Base-by-base conservation (phyloP, 495 filamentous ascomycete species). In the Aspergillus saccharolyticus region DNA sequence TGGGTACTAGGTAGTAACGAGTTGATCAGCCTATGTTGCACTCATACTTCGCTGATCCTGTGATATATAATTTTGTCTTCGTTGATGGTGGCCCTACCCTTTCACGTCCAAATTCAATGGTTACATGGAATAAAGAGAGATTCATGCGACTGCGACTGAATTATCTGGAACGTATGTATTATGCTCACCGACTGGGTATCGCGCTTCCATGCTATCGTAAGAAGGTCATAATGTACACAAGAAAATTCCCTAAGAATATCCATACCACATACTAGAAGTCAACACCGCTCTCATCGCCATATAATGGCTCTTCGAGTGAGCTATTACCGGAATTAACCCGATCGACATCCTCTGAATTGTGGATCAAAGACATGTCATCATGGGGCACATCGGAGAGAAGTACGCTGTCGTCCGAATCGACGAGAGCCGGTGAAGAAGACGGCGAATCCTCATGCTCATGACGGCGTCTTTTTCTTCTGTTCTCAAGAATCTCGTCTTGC, bases 401-500 rank as follows among this genome's bases (percentile, higher is more conserved):
- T 28, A 3, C 25, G 9, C 25, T 9, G 3, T 3, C 25, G 25
- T 28, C 25, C 25, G 9, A 19, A 21, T 3, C n/a, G 14, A 28
- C 20, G 43, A 46, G 6, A 12, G 39, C 20, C 15, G 42, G 24
- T 12, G 53, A 44, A 17, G 18, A 8, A 0, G 21, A 51, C 20
- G 15, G 14, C 24, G 45, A 9, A 46, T 46, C 15, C 25, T 12
- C 12, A 39, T 54, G 28, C 10, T 56, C 21, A 16, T 60, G 39
- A 42, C 67, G 63, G 20, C 69, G 61, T 48, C 70, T 61, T 53
- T 80, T 77, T 14, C 44, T 64, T 45, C 59, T 62, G 57, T 75
- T 70, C 50, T 65, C 59, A 6, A 54, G 58, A 55, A 80, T 55
- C 1, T 71, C 68, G 22, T 70, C 72, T 5, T 65, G 63, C 1